Evolutionary conservation across 768 basidiomycete species (phyloP).

Genomic region (Boletus bicolor): DNA sequence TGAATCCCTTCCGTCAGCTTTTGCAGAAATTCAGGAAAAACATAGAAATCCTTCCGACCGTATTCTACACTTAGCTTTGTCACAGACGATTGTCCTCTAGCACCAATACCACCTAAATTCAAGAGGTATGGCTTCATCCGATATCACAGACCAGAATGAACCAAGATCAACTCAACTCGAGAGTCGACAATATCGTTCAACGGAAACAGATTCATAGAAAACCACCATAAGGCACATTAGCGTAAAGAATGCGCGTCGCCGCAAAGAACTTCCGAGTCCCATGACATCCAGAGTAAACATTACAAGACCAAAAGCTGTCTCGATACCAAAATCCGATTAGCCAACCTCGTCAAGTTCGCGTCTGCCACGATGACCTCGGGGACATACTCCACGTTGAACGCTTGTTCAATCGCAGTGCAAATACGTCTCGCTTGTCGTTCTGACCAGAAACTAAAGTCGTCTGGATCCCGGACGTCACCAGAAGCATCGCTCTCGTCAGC

Average conservation of each 20-base stretch:
- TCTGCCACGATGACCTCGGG: slow-evolving; percentile 91
- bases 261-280: background rate
- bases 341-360: slow-evolving; percentile 84
- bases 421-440: slow-evolving; percentile 89
- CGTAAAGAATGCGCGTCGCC: background rate
- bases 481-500: slow-evolving; percentile 2
- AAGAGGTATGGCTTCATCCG: too few relatives aligned
- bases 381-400: slow-evolving; percentile 86
- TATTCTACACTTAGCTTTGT: too few relatives aligned
- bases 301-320: slow-evolving; percentile 49
- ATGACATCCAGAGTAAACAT: background rate
- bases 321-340: slow-evolving; percentile 79
- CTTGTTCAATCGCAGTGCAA: slow-evolving; percentile 69
- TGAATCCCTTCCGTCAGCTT: too few relatives aligned
- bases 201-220: too few relatives aligned
- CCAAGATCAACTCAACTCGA: too few relatives aligned
- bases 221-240: too few relatives aligned
- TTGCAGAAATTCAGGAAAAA: too few relatives aligned
- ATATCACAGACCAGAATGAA: too few relatives aligned
- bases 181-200: too few relatives aligned
- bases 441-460: slow-evolving; percentile 95
- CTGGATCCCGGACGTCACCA: slow-evolving; percentile 60
- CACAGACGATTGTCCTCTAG: too few relatives aligned
- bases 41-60: too few relatives aligned
- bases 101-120: too few relatives aligned